Evolutionary conservation across 768 basidiomycete genomes (phyloP).

Genomic region (Kwoniella bestiolae): DNA sequence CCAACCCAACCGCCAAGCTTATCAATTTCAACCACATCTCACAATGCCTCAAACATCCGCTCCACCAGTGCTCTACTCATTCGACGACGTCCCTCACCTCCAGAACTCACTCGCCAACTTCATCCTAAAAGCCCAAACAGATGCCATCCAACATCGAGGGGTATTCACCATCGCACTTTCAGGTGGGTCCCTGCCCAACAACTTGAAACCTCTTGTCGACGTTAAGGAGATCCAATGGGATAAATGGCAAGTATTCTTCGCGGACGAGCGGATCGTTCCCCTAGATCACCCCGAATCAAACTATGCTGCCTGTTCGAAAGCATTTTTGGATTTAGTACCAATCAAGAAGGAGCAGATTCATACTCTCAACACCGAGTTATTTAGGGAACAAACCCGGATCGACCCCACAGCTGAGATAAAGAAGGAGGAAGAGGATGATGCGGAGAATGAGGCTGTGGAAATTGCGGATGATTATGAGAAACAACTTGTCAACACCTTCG

Average conservation of each 20-base stretch:
- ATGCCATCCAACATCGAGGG: constrained; percentile 84
- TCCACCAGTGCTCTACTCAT: constrained; percentile 74
- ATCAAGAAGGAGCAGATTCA: constrained; percentile 80
- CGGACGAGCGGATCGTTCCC: constrained; percentile 92
- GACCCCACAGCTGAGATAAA: constrained; percentile 46
- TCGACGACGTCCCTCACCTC: constrained; percentile 66
- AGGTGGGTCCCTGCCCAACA: constrained; percentile 81
- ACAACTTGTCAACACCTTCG: constrained; percentile 68
- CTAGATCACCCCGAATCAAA: constrained; percentile 93
- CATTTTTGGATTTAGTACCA: constrained; percentile 80
- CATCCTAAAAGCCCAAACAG: constrained; percentile 82
- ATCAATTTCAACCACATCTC: neutral
- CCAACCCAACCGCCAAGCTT: neutral
- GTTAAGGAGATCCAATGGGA: constrained; percentile 80
- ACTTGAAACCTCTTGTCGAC: constrained; percentile 72
- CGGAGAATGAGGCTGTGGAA: constrained; percentile 42
- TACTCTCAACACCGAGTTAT: constrained; percentile 70
- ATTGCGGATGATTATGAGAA: constrained; percentile 36
- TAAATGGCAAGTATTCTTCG: constrained; percentile 98
- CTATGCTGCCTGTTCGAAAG: constrained; percentile 72
- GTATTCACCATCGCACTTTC: constrained; percentile 91
- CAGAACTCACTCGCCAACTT: constrained; percentile 74
- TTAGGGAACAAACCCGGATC: constrained; percentile 58
- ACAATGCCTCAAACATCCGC: constrained; percentile 59
- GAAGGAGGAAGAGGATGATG: constrained; percentile 44